Evolutionary conservation across 805 yeast species (phyloP), one percentile per base, ranked within the genome.

Genomic region (Candida nanaspora): DNA sequence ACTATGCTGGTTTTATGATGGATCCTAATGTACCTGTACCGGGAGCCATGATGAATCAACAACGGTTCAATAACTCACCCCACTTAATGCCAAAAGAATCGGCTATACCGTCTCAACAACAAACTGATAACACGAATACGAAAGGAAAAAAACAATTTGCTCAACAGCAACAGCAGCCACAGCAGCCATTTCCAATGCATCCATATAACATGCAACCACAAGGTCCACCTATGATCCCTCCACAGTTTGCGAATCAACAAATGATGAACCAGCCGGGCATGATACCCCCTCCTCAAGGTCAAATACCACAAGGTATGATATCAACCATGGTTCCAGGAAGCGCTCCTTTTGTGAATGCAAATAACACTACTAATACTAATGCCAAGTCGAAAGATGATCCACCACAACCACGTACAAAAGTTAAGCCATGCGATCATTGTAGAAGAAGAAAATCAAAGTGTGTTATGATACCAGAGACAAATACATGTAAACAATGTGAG

Each of bases 391-490:
- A 49, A 35, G 36, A 41, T 23, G 63, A 56, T 32, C 55, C 55
- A 2, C 61, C 68, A 5, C 73, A 72, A 42, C 74, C 67, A 4
- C 49, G 63, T 29, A 50, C 65, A 1, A 63, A 69, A 47, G 62
- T 74, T 19, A 63, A 78, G 28, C 91, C 94, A 1, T 88, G 96
- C 56, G 95, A 86, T 54, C 86, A 81, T 49, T 89, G 97, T 59
- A 69, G 94, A 33, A 66, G 88, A 43, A 69, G 89, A 37, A 86
- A 85, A 55, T 82, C 83, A 19, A 78, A 84, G 48, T 89, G 97
- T 66, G 81, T 85, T 21, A 67, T 80, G 49, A 68, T 74, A 2
- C 82, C 86, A 2, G 78, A 76, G 43, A 61, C 80, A 37, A 65
- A 71, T 40, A 76, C 73, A 49, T 88, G 94, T 62, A 78, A 76